Percentiles rank a stretch among this genome's conserved stretches.
Conservation (phyloP, 2,329 filamentous ascomycete species). For the Cladosporium sp. region DNA sequence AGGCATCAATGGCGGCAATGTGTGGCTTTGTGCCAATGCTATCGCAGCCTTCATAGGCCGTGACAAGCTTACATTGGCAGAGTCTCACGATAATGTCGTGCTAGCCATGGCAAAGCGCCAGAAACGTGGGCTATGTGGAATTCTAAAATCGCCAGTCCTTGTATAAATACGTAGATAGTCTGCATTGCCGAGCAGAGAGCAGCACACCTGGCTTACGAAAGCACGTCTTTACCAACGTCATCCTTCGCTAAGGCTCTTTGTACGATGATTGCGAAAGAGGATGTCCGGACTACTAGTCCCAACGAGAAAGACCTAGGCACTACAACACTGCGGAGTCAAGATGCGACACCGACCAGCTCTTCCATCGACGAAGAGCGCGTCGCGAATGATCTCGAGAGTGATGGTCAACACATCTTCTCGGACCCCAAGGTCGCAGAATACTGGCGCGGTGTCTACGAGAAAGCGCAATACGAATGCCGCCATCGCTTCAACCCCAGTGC, state of each 20-base stretch:
- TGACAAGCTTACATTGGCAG: background rate
- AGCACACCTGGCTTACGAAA: background rate
- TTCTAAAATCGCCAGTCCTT: background rate
- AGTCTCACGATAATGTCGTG: background rate
- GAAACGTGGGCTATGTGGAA: background rate
- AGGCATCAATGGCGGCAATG: background rate
- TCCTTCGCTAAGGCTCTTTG: background rate
- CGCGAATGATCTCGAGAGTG: background rate
- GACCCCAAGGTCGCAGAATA: slow-evolving; percentile 48
- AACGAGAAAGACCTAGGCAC: background rate
- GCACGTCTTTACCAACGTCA: background rate
- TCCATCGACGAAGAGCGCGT: background rate
- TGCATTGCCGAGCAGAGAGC: background rate
- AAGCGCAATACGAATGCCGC: slow-evolving; percentile 45
- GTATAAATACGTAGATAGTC: background rate
- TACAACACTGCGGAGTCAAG: background rate
- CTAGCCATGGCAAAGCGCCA: background rate
- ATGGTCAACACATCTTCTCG: slow-evolving; percentile 36
- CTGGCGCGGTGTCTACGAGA: slow-evolving; percentile 51
- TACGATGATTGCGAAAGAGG: background rate
- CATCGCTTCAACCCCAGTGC: slow-evolving; percentile 41
- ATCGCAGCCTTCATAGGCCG: background rate
- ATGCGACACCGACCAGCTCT: background rate
- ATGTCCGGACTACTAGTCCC: background rate
- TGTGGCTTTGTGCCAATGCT: background rate